Evolutionary conservation across 2,329 filamentous ascomycete genomes (phyloP).

Genomic region (Shiraia bambusicola): DNA sequence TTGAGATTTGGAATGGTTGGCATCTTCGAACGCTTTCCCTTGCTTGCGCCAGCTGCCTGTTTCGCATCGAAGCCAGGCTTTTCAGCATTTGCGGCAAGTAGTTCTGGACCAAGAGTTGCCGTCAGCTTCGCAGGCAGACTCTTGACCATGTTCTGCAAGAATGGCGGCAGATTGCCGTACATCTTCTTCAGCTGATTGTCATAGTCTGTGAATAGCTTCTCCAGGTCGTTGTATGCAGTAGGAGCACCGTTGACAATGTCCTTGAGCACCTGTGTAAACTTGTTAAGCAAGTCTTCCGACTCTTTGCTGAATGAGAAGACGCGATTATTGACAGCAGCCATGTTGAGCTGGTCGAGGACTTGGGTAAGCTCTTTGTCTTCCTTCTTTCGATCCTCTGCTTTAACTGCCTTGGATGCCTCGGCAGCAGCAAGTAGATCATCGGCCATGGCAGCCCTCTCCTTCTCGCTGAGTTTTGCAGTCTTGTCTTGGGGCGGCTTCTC

Average conservation of each 20-base stretch:
- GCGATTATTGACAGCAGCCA: conserved; percentile 80
- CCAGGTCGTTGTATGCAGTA: conserved; percentile 90
- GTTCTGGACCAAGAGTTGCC: conserved; percentile 72
- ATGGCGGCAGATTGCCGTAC: conserved; percentile 69
- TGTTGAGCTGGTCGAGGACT: conserved; percentile 81
- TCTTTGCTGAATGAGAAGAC: conserved; percentile 83
- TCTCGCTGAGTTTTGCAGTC: conserved; percentile 37
- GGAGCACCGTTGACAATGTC: conserved; percentile 91
- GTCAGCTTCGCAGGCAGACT: conserved; percentile 82
- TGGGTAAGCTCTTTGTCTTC: conserved; percentile 73
- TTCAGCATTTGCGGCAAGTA: conserved; percentile 77
- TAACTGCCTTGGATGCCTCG: conserved; percentile 33
- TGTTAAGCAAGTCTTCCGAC: conserved; percentile 75
- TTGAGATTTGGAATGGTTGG: conserved; percentile 67
- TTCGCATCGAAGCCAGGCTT: conserved; percentile 55
- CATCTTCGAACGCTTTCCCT: conserved; percentile 57
- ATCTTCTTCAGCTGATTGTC: conserved; percentile 65
- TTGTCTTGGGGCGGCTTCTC: conserved; percentile 22
- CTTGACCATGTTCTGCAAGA: conserved; percentile 83
- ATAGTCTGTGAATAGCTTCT: conserved; percentile 64
- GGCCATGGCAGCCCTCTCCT: conserved; percentile 40
- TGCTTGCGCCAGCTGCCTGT: conserved; percentile 19
- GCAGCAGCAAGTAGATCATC: conserved; percentile 39
- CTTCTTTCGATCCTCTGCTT: conserved; percentile 47
- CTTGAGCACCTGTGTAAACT: conserved; percentile 88